phyloP scores from a whole-genome alignment of 2,329 filamentous ascomycete genomes.

The Aspergillus pseudoglaucus region DNA sequence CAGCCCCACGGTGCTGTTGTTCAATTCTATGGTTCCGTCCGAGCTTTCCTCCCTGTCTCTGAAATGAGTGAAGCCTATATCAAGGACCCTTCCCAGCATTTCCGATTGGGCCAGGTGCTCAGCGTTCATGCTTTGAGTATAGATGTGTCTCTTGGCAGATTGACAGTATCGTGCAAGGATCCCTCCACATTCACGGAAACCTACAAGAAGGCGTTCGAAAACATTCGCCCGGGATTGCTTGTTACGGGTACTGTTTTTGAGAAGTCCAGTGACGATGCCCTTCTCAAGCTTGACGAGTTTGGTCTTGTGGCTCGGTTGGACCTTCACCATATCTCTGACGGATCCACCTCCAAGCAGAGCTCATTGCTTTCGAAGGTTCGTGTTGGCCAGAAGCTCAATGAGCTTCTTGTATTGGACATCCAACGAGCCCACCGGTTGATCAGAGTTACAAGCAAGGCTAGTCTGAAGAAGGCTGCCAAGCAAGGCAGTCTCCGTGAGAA shows the following conservation, averaged over 20 bases:
- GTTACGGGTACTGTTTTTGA: conserved; percentile 76
- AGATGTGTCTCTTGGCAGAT: conserved; percentile 61
- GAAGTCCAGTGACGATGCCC: conserved; percentile 68
- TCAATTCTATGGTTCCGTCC: conserved; percentile 80
- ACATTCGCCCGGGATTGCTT: conserved; percentile 64
- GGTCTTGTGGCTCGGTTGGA: conserved; percentile 73
- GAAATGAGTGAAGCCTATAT: conserved; percentile 99
- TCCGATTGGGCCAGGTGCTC: conserved; percentile 83
- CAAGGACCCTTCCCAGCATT: conserved; percentile 80
- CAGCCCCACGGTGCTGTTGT: conserved; percentile 74
- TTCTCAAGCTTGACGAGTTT: conserved; percentile 67
- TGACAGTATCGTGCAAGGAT: conserved; percentile 91
- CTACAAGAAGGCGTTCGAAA: conserved; percentile 65
- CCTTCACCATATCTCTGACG: conserved; percentile 76
- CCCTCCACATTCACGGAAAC: conserved; percentile 71
- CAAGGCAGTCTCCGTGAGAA: conserved; percentile 63
- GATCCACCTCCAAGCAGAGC: conserved; percentile 69
- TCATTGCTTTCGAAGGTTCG: conserved; percentile 73
- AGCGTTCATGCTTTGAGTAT: conserved; percentile 82
- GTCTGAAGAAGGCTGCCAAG: conserved; percentile 68
- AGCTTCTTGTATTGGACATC: conserved; percentile 83
- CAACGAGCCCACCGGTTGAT: conserved; percentile 69
- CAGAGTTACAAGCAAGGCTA: conserved; percentile 74
- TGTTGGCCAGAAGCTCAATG: conserved; percentile 73
- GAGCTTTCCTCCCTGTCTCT: conserved; percentile 81